A percentile compares a stretch with the other conserved stretches of the same genome.
These are phyloP conservation scores for Kodamaea suecica DNA, from an alignment of 1,139 yeast species.

Conservation along the genomic window DNA sequence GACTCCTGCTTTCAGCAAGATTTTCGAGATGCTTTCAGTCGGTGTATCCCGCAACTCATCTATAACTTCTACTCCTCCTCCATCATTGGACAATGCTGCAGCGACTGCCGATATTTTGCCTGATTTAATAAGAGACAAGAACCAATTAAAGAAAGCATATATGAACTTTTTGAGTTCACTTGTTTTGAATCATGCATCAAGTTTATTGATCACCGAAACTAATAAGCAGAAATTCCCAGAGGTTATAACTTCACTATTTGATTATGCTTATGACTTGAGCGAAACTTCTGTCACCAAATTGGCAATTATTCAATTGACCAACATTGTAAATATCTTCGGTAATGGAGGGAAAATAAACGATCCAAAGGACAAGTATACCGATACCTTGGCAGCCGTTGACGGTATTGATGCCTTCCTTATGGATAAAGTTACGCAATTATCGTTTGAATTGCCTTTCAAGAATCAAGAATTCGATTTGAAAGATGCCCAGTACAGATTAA, in stretches of 20 bases:
- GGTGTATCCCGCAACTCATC: constrained; percentile 14
- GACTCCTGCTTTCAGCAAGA: constrained; percentile 68
- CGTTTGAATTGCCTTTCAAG: constrained; percentile 79
- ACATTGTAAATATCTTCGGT: constrained; percentile 63
- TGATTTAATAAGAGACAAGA: constrained; percentile 57
- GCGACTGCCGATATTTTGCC: constrained; percentile 23
- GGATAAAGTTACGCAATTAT: constrained; percentile 63
- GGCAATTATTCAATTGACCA: constrained; percentile 66
- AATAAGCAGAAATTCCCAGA: constrained; percentile 63
- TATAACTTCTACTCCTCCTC: constrained; percentile 3
- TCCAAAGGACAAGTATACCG: constrained; percentile 49
- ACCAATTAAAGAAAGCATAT: constrained; percentile 64
- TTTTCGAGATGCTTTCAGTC: constrained; percentile 48
- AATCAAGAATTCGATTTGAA: constrained; percentile 60
- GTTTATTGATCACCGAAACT: constrained; percentile 66
- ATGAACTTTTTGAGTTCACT: constrained; percentile 67
- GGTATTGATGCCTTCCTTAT: constrained; percentile 71
- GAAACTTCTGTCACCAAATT: constrained; percentile 60
- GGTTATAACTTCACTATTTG: constrained; percentile 63
- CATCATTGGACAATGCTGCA: constrained; percentile 10
- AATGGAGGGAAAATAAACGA: constrained; percentile 62
- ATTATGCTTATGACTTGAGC: constrained; percentile 57
- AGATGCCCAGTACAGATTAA: constrained; percentile 75
- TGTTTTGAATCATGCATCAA: constrained; percentile 73
- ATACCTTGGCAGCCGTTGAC: constrained; percentile 54